Evolutionary conservation across 2,329 filamentous ascomycete species (phyloP).

Genomic region (Penicillium sp.): DNA sequence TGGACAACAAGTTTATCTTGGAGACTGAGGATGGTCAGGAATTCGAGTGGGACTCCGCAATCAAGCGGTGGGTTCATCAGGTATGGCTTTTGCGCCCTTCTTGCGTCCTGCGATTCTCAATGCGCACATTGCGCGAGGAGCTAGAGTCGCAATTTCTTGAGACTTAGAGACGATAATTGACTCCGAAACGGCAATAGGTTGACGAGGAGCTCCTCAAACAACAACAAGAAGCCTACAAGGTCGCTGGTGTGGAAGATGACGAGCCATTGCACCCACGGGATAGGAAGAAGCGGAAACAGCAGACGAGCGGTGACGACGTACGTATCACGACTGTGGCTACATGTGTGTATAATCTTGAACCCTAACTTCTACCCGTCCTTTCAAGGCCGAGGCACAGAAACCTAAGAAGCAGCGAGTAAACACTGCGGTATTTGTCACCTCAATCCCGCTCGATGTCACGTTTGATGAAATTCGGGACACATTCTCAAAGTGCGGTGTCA

Average conservation of each 20-base stretch:
- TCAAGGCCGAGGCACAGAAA: constrained; percentile 34
- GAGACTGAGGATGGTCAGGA: constrained; percentile 82
- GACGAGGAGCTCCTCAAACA: constrained; percentile 60
- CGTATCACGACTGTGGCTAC: constrained; percentile 22
- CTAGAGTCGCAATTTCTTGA: neutral
- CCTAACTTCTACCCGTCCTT: neutral
- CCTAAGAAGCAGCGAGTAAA: constrained; percentile 60
- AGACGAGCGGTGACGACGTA: constrained; percentile 52
- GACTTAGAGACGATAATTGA: neutral
- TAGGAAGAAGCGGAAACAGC: constrained; percentile 55
- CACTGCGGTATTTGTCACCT: constrained; percentile 88
- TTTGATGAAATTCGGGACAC: constrained; percentile 76
- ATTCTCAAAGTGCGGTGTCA: constrained; percentile 87
- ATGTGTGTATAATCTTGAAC: neutral
- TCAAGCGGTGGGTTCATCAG: constrained; percentile 72
- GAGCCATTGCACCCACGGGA: constrained; percentile 46
- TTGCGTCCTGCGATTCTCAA: neutral
- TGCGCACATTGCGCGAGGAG: neutral
- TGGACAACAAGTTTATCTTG: constrained; percentile 77
- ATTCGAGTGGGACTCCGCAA: constrained; percentile 72
- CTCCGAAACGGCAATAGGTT: constrained; percentile 42
- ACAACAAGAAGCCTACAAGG: constrained; percentile 61
- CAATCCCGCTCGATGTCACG: constrained; percentile 75
- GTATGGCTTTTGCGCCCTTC: constrained; percentile 37
- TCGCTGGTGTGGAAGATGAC: constrained; percentile 58